Percentiles rank a stretch among this genome's conserved stretches.
Conservation (phyloP, 805 yeast genomes). For the Wickerhamomyces mucosus region DNA sequence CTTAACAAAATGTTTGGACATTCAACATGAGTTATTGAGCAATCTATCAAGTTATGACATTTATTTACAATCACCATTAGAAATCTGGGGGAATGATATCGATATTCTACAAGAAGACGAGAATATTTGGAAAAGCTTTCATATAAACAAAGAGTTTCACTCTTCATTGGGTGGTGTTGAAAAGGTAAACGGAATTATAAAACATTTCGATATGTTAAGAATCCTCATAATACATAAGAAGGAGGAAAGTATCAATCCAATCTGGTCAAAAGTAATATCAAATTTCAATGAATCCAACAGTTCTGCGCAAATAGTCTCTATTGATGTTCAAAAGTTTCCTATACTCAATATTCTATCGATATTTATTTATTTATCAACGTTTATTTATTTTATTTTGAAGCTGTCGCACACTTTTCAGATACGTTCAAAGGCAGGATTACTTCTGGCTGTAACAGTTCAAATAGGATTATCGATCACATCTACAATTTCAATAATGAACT, state of each 20-base stretch:
- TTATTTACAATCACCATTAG: too few species aligned
- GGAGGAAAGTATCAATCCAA: not conserved
- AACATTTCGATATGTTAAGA: slow-evolving; percentile 30
- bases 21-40: too few species aligned
- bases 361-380: slow-evolving; percentile 20
- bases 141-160: too few species aligned
- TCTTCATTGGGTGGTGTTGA: too few species aligned
- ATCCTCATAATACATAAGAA: slow-evolving; percentile 24
- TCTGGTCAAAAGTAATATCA: not conserved
- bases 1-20: too few species aligned
- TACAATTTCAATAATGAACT: slow-evolving; percentile 33
- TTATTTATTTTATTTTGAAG: slow-evolving; percentile 26
- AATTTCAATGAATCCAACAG: not conserved
- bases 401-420: slow-evolving; percentile 32
- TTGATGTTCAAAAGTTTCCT: slow-evolving; percentile 11
- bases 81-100: too few species aligned
- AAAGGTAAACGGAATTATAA: slow-evolving; percentile 34
- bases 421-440: slow-evolving; percentile 36
- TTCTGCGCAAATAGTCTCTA: slow-evolving; percentile 1
- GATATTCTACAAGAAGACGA: too few species aligned
- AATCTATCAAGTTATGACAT: too few species aligned
- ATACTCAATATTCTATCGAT: slow-evolving; percentile 13
- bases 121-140: too few species aligned
- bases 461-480: slow-evolving; percentile 29
- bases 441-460: slow-evolving; percentile 35